Evolutionary conservation across 805 yeast species (phyloP).

Genomic region (Saccharomycopsis babjevae): DNA sequence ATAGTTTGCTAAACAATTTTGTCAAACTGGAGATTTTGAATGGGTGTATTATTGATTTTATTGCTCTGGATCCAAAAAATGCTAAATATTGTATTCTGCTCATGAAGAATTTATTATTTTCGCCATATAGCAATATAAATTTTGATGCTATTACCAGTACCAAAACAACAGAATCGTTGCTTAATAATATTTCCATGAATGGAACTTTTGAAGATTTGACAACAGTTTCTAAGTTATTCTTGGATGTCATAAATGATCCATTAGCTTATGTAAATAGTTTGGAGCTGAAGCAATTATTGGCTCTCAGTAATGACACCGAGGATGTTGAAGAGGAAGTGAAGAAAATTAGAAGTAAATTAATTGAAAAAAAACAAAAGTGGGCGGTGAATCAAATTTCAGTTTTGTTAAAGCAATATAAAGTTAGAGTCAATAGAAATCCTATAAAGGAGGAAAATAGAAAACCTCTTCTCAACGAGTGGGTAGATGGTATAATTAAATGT

Average conservation of each 20-base stretch:
- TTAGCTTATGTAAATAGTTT: constrained; percentile 19
- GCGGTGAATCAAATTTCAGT: constrained; percentile 44
- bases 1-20: constrained; percentile 56
- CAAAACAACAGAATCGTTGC: constrained; percentile 44
- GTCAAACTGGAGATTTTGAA: constrained; percentile 43
- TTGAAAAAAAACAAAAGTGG: constrained; percentile 39
- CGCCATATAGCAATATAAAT: constrained; percentile 46
- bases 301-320: constrained; percentile 16
- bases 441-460: background rate
- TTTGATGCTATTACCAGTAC: constrained; percentile 73
- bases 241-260: constrained; percentile 19
- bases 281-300: constrained; percentile 18
- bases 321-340: constrained; percentile 18
- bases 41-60: constrained; percentile 15
- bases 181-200: constrained; percentile 21
- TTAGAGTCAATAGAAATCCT: constrained; percentile 23
- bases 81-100: constrained; percentile 28
- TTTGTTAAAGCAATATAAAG: constrained; percentile 34
- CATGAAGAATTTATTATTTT: constrained; percentile 29
- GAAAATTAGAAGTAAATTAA: constrained; percentile 17
- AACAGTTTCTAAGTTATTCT: constrained; percentile 18
- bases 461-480: constrained; percentile 21
- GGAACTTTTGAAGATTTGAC: constrained; percentile 18
- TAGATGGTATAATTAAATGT: constrained; percentile 25
- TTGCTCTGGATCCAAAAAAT: constrained; percentile 25